Evolutionary conservation across 78 protist species (phyloP), one percentile per base, ranked within the genome.

Genomic region (Polysphondylium violaceum): DNA sequence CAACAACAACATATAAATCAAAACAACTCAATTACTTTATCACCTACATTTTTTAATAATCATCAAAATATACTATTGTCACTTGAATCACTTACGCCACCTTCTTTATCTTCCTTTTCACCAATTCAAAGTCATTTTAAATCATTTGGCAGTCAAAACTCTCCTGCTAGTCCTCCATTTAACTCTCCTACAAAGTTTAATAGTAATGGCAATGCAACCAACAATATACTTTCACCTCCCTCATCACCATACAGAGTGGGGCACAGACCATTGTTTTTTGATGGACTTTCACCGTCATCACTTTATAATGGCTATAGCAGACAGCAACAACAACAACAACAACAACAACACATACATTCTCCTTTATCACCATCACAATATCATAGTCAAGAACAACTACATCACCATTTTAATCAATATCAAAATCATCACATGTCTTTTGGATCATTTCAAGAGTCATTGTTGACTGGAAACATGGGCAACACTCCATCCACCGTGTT

Each of bases 381-480:
- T 58, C 29, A 36, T 38, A 58, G 63, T n/a, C 43, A 61, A 60
- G 12, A 60, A 27, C 68, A n/a, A 31, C 2, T 16, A 60, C 19
- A n/a, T n/a, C n/a, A n/a, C n/a, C n/a, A n/a, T n/a, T n/a, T n/a
- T n/a, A n/a, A n/a, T n/a, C n/a, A n/a, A n/a, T n/a, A n/a, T n/a
- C n/a, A n/a, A n/a, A n/a, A 61, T 29, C 40, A 35, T 29, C 0
- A 19, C 5, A 43, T 83, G 31, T 36, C 79, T 58, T 83, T 83
- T 83, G 91, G 91, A 21, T 83, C 91, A 38, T 83, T 83, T 29
- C 91, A 83, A 58, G 91, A 83, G 33, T 83, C 91, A 27, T 43
- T 83, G 3, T 33, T 83, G 3, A 58, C 63, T 41, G 91, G 91
- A 5, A 67, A 83, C 35, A 83, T 83, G 91, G 67, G 81, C 19